Evolutionary conservation across 768 basidiomycete genomes (phyloP), one percentile per base, ranked within the genome.

Genomic region (Xerocomellus amylosporus): DNA sequence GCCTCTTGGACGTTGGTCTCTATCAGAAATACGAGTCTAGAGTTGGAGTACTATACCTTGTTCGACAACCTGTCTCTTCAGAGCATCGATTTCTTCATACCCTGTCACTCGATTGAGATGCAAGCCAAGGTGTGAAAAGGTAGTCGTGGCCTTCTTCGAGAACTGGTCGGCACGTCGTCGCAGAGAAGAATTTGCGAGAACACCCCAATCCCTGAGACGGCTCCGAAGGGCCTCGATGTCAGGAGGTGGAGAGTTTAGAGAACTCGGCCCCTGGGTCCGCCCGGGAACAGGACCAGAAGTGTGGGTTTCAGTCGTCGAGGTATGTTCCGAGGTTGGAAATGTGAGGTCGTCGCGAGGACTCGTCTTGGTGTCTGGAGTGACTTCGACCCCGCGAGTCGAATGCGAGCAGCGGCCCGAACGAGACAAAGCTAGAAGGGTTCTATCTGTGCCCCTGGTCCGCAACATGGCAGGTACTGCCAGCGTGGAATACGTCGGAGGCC

Each of bases 41-140:
- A 37, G 37, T 46, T 24, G 46, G 48, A 49, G 44, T 34, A 51
- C 75, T 79, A 56, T 66, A 95, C 97, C 96, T 77, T 90, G 87
- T 45, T 83, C 80, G 39, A 83, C 87, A 19, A 97, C 93, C 41
- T 77, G 79, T 58, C 74, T 73, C 71, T 95, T 93, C 55, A 96
- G 71, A 15, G 78, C 79, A 60, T 97, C 93, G 38, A 97, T 95
- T 63, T 86, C 85, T 58, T 88, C 88, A 62, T 99, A 99, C 0
- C 97, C 97, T 9, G 95, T 94, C 20, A 90, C 83, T 55, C 82
- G 84, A 66, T 95, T 98, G 53, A 98, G 74, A 63, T 89, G 82
- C 24, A 79, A 73, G 12, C 93, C 94, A 3, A 96, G 77, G 62
- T 85, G 79, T 40, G 86, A 85, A 61, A 96, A 83, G 5, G 79